These are phyloP conservation scores for Digitaria exilis DNA, from an alignment of 202 grass and related monocot species.

Conservation along the genomic window DNA sequence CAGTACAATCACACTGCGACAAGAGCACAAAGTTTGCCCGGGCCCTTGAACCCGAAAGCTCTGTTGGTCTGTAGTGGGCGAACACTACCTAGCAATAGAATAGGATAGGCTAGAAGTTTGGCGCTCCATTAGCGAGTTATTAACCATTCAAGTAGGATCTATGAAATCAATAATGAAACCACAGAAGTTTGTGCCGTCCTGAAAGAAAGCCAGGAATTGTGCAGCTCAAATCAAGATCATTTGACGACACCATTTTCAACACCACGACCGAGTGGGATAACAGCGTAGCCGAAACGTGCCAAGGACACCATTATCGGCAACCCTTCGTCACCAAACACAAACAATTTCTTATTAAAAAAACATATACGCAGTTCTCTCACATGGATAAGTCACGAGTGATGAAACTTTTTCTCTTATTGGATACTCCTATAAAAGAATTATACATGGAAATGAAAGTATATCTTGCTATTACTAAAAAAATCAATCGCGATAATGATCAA, in stretches of 20 bases:
- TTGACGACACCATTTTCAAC: conserved; percentile 33
- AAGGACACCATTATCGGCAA: conserved; percentile 3
- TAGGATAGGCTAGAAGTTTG: not conserved
- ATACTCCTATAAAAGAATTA: not conserved
- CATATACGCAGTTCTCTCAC: not conserved
- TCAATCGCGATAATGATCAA: not conserved
- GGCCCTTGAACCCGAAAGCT: not conserved
- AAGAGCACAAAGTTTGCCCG: not conserved
- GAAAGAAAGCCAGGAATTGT: conserved; percentile 46
- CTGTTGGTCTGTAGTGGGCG: conserved; percentile 31
- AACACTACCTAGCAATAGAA: conserved; percentile 26
- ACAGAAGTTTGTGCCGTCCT: conserved; percentile 12
- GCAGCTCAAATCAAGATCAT: conserved; percentile 33
- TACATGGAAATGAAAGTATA: not conserved
- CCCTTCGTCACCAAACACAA: not conserved
- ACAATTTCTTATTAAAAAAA: not conserved
- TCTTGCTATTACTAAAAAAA: not conserved
- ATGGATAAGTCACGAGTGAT: conserved; percentile 14
- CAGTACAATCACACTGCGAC: not conserved
- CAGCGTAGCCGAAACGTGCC: conserved; percentile 14
- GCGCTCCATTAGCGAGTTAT: too few relatives aligned
- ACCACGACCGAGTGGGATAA: conserved; percentile 1
- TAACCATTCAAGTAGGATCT: not conserved
- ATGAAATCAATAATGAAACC: conserved; percentile 8
- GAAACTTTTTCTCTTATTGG: not conserved